A percentile compares a stretch with the other conserved stretches of the same genome.
Conservation (phyloP, 1,139 yeast genomes). For the Saccharomyces uvarum region DNA sequence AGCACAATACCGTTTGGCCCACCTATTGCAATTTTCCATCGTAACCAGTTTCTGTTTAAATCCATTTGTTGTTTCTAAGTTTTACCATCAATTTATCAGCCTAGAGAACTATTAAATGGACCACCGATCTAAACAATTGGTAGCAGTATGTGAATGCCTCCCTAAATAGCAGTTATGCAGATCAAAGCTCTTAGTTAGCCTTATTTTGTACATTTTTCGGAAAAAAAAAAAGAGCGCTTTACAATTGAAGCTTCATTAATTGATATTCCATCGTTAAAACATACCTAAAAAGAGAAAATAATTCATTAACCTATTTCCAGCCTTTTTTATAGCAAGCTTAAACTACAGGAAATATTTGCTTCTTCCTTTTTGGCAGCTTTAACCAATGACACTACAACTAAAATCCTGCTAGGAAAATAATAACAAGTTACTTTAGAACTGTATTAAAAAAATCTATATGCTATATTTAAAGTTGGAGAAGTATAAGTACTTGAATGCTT, state of each 20-base stretch:
- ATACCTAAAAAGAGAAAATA: neutral
- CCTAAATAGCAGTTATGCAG: neutral
- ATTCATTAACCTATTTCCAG: neutral
- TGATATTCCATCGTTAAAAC: neutral
- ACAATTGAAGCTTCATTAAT: neutral
- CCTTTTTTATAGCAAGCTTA: neutral
- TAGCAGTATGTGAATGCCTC: neutral
- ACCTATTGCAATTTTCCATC: slow-evolving; percentile 8
- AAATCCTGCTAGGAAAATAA: neutral
- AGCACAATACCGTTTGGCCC: slow-evolving; percentile 14
- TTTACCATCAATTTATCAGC: neutral
- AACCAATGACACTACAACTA: neutral
- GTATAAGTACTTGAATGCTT: no score
- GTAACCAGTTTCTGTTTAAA: slow-evolving; percentile 5
- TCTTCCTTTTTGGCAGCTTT: neutral
- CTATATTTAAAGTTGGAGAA: neutral
- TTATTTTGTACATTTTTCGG: no score
- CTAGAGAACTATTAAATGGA: neutral
- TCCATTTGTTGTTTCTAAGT: slow-evolving; percentile 4
- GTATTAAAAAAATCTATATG: neutral
- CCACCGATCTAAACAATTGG: neutral
- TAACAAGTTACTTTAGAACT: neutral
- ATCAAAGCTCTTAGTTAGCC: neutral
- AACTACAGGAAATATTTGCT: neutral
- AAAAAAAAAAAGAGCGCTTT: no score